phyloP scores from a whole-genome alignment of 768 basidiomycete genomes.

The Lactarius pseudohatsudake region DNA sequence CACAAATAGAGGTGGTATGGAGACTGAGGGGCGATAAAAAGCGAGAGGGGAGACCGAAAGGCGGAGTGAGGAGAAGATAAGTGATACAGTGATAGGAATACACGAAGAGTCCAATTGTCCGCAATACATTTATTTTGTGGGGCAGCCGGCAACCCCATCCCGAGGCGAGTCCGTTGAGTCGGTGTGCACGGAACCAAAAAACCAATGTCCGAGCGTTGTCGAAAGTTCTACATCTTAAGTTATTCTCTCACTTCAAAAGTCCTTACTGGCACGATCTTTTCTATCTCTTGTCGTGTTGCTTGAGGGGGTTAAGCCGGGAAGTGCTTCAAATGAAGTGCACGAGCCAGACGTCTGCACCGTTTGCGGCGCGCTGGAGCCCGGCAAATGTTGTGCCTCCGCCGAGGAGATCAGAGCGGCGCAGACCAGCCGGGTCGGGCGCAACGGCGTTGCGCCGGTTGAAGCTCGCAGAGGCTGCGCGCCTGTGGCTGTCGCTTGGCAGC shows the following conservation, averaged over 20 bases:
- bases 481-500: constrained; percentile 19
- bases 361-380: constrained; percentile 24
- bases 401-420: constrained; percentile 25
- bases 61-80: not conserved
- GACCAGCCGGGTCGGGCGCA: constrained; percentile 21
- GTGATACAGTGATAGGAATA: not conserved
- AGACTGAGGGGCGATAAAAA: not conserved
- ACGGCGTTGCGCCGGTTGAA: constrained; percentile 19
- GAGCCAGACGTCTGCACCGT: constrained; percentile 23
- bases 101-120: not conserved
- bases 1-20: not conserved
- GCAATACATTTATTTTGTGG: not conserved
- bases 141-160: not conserved
- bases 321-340: constrained; percentile 20
- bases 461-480: constrained; percentile 21
- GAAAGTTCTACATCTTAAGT: constrained; percentile 1
- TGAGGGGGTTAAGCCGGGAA: not conserved
- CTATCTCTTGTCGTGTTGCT: not conserved
- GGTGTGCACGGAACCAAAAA: not conserved
- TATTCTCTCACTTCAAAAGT: not conserved
- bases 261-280: not conserved
- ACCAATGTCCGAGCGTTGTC: not conserved
- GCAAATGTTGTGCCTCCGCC: constrained; percentile 25
- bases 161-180: not conserved
- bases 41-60: not conserved